Conservation (phyloP, 2,329 filamentous ascomycete species). For the Lecanicillium sp. region DNA sequence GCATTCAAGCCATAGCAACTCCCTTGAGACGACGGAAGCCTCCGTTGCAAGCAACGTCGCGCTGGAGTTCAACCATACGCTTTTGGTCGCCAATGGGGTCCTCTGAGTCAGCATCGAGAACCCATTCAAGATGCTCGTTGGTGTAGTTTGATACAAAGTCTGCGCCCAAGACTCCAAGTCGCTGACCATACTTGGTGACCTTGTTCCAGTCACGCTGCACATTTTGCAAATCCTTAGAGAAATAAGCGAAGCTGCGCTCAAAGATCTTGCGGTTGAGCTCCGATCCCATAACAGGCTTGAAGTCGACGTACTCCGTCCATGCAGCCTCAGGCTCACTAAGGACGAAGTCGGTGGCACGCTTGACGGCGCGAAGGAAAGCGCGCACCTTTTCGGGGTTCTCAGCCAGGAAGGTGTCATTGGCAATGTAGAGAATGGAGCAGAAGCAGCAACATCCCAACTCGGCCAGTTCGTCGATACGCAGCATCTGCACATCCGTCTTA, state of each 20-base stretch:
- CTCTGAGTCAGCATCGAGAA: conserved; percentile 52
- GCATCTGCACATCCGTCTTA: conserved; percentile 66
- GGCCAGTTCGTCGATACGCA: conserved; percentile 72
- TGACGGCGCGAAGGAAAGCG: conserved; percentile 65
- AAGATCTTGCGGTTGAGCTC: conserved; percentile 70
- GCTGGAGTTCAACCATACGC: conserved; percentile 62
- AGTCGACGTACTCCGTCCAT: conserved; percentile 61
- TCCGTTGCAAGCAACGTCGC: conserved; percentile 55
- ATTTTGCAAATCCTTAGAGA: conserved; percentile 67
- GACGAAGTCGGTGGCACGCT: conserved; percentile 66
- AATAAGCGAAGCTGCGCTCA: conserved; percentile 71
- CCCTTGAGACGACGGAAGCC: conserved; percentile 49
- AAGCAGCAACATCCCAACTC: conserved; percentile 79
- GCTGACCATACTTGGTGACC: conserved; percentile 70
- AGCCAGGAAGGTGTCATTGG: conserved; percentile 63
- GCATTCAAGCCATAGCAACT: conserved; percentile 7
- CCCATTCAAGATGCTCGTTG: conserved; percentile 62
- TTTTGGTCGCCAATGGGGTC: conserved; percentile 70
- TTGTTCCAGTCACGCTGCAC: conserved; percentile 69
- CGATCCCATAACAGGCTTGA: conserved; percentile 64
- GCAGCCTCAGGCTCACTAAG: conserved; percentile 54
- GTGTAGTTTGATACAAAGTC: conserved; percentile 67
- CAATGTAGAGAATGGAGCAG: conserved; percentile 75
- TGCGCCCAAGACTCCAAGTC: conserved; percentile 58
- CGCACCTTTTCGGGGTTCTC: conserved; percentile 57